Evolutionary conservation across 768 basidiomycete species (phyloP).

Genomic region (Trichaptum fuscoviolaceum): DNA sequence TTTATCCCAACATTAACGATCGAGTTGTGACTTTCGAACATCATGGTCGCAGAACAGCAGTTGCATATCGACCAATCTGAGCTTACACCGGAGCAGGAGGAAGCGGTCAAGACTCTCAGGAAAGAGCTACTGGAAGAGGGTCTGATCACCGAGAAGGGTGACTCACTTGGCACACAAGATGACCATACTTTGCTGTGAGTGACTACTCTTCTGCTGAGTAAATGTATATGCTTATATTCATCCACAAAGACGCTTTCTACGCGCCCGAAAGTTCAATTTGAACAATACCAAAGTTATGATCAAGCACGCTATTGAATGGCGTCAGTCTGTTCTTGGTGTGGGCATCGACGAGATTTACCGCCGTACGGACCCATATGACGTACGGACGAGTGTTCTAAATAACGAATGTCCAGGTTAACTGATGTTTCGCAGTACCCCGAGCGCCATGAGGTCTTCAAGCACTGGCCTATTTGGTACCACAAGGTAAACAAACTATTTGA

Average conservation of each 20-base stretch:
- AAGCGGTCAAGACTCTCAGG: not conserved
- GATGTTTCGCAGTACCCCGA: slow-evolving; percentile 52
- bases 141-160: slow-evolving; percentile 2
- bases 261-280: slow-evolving; percentile 62
- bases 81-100: not conserved
- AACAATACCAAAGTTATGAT: slow-evolving; percentile 61
- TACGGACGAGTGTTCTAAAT: slow-evolving; percentile 28
- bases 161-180: not conserved
- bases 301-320: slow-evolving; percentile 62
- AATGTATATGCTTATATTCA: not conserved
- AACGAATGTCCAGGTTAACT: slow-evolving; percentile 2
- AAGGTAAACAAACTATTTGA: slow-evolving; percentile 39
- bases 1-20: not conserved
- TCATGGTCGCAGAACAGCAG: not conserved
- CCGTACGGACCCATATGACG: slow-evolving; percentile 64
- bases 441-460: slow-evolving; percentile 62
- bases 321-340: slow-evolving; percentile 53
- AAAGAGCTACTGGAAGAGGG: slow-evolving; percentile 1
- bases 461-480: slow-evolving; percentile 78
- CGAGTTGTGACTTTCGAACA: not conserved
- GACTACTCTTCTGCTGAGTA: not conserved
- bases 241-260: slow-evolving; percentile 58
- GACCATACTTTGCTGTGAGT: slow-evolving; percentile 1
- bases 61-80: not conserved
- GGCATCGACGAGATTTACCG: slow-evolving; percentile 64